Percentiles rank a stretch among this genome's conserved stretches.
Evolutionary conservation across 257 asterid species (phyloP).

Genomic region (Leonotis leonurus): DNA sequence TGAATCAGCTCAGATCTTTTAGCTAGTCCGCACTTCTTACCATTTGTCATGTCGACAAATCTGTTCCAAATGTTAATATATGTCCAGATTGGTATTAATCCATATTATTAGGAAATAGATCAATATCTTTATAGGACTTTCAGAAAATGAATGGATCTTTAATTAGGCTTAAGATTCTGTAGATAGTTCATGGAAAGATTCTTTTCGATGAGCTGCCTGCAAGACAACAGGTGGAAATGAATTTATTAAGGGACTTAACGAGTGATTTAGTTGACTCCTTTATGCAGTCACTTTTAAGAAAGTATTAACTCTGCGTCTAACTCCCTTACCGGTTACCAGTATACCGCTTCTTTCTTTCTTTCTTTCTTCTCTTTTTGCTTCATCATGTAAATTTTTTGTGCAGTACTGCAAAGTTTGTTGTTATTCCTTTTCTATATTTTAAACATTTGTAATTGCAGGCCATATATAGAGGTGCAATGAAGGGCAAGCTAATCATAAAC

Average conservation of each 20-base stretch:
- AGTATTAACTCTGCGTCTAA: background rate
- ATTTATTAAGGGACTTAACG: background rate
- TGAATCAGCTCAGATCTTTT: too few species aligned
- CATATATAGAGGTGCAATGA: conserved; percentile 88
- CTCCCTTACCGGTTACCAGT: background rate
- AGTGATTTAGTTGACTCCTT: background rate
- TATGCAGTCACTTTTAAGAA: too few species aligned
- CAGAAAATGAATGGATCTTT: background rate
- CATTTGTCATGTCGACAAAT: too few species aligned
- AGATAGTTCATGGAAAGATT: background rate
- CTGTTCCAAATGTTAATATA: too few species aligned
- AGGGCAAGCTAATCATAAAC: conserved; percentile 76
- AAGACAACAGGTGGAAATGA: background rate
- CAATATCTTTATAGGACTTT: background rate
- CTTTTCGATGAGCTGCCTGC: background rate
- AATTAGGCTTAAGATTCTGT: background rate
- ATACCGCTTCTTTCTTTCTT: background rate
- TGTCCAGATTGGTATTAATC: background rate
- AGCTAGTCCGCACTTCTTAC: too few species aligned
- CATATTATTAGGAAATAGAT: background rate
- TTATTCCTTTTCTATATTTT: background rate
- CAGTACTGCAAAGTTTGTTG: background rate
- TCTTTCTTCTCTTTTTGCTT: background rate
- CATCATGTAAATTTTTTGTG: background rate
- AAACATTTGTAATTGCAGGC: conserved; percentile 47